phyloP scores from a whole-genome alignment of 352 stramenopile genomes.

The Phytophthora crassamura region DNA sequence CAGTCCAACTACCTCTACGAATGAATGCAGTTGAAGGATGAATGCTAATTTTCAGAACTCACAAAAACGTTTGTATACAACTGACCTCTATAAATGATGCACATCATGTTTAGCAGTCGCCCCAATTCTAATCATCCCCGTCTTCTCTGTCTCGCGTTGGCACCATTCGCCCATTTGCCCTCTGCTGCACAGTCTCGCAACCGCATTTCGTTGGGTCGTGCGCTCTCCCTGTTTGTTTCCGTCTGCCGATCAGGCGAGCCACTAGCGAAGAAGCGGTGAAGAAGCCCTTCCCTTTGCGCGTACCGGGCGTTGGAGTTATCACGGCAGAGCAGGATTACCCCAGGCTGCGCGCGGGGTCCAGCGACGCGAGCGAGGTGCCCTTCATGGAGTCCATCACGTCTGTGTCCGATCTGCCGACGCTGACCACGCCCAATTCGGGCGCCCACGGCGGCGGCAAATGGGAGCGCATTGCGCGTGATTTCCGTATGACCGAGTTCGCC shows the following conservation, averaged over 20 bases:
- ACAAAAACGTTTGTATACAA: not conserved
- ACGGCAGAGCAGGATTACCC: conserved; percentile 17
- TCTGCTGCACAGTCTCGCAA: conserved; percentile 15
- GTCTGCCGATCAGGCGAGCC: conserved; percentile 28
- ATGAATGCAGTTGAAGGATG: not conserved
- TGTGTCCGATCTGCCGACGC: conserved; percentile 18
- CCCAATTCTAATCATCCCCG: conserved; percentile 6
- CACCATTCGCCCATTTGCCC: conserved; percentile 21
- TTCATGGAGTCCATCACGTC: conserved; percentile 47
- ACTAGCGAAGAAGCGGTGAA: conserved; percentile 37
- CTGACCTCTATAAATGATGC: conserved; percentile 8
- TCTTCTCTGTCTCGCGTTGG: conserved; percentile 11
- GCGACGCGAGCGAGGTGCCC: conserved; percentile 39
- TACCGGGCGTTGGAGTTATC: conserved; percentile 5
- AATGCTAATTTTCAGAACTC: not conserved
- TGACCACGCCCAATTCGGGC: not conserved
- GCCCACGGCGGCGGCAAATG: conserved; percentile 18
- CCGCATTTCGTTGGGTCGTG: conserved; percentile 16
- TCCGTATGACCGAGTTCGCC: conserved; percentile 40
- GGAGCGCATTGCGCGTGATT: conserved; percentile 30
- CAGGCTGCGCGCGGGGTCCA: conserved; percentile 26
- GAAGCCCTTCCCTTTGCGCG: conserved; percentile 29
- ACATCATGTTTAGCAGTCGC: conserved; percentile 20
- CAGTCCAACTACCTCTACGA: conserved; percentile 2
- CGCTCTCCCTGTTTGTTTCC: conserved; percentile 16